These are phyloP conservation scores for Fusarium sp. DNA, from an alignment of 2,329 filamentous ascomycete genomes.

Conservation along the genomic window DNA sequence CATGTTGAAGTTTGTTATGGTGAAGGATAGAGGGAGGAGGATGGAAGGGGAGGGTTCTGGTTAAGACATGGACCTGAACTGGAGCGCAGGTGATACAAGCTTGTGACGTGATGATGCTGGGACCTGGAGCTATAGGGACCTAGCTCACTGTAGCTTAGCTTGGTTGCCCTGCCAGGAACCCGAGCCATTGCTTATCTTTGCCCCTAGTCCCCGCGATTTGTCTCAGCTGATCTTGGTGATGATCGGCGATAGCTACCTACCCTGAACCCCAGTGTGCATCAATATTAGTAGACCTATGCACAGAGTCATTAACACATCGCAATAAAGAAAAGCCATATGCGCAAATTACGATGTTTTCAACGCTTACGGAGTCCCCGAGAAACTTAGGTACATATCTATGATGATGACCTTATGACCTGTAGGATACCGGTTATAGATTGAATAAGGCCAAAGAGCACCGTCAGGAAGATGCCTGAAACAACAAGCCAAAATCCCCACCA, in stretches of 20 bases:
- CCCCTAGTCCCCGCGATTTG: conserved; percentile 2
- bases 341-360: too few relatives aligned
- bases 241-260: not conserved
- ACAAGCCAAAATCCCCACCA: too few relatives aligned
- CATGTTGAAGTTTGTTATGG: conserved; percentile 17
- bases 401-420: too few relatives aligned
- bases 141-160: conserved; percentile 19
- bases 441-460: too few relatives aligned
- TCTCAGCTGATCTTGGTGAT: conserved; percentile 11
- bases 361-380: too few relatives aligned
- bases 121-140: not conserved
- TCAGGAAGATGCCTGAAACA: too few relatives aligned
- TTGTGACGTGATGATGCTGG: conserved; percentile 33
- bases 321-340: too few relatives aligned
- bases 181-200: conserved; percentile 36
- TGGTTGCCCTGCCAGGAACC: conserved; percentile 35
- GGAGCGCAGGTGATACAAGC: conserved; percentile 30
- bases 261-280: too few relatives aligned
- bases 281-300: too few relatives aligned
- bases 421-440: too few relatives aligned
- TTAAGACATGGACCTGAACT: not conserved
- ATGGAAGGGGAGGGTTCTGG: conserved; percentile 18
- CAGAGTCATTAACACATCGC: too few relatives aligned
- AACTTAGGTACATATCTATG: too few relatives aligned
- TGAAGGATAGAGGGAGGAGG: not conserved